phyloP scores from a whole-genome alignment of 2,329 filamentous ascomycete species.

The Fusarium nanum region DNA sequence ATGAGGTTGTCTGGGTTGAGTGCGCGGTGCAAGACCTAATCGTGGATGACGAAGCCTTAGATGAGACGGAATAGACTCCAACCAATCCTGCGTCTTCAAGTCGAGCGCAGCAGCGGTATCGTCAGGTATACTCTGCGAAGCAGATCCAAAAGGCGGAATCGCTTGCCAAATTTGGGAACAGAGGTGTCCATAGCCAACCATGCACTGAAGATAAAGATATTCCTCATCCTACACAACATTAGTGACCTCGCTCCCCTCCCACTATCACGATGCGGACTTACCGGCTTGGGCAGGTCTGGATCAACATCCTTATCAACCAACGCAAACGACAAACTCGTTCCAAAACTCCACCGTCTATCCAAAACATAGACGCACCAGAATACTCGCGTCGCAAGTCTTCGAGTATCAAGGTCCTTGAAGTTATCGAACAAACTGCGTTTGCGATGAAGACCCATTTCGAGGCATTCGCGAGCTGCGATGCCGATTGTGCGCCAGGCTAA shows the following conservation, averaged over 20 bases:
- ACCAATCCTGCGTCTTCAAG: conserved; percentile 58
- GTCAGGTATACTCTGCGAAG: conserved; percentile 50
- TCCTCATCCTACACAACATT: conserved; percentile 43
- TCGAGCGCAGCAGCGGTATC: conserved; percentile 57
- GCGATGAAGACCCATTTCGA: conserved; percentile 62
- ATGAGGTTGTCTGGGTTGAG: conserved; percentile 53
- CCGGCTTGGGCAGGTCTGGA: conserved; percentile 59
- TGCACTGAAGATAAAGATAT: conserved; percentile 57
- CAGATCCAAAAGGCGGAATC: conserved; percentile 53
- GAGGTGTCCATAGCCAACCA: conserved; percentile 60
- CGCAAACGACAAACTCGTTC: conserved; percentile 61
- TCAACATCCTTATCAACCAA: conserved; percentile 63
- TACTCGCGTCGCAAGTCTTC: conserved; percentile 51
- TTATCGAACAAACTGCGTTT: conserved; percentile 57
- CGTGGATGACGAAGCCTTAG: conserved; percentile 54
- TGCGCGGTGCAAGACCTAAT: conserved; percentile 48
- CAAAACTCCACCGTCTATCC: conserved; percentile 64
- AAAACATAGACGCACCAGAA: conserved; percentile 66
- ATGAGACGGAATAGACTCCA: conserved; percentile 57
- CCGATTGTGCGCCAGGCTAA: conserved; percentile 62
- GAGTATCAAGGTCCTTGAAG: conserved; percentile 49
- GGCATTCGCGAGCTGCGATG: conserved; percentile 57
- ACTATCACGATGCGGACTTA: neutral
- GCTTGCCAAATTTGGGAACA: conserved; percentile 61
- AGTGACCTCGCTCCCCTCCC: neutral